Evolutionary conservation across 768 basidiomycete genomes (phyloP).

Genomic region (Mycena indigotica): DNA sequence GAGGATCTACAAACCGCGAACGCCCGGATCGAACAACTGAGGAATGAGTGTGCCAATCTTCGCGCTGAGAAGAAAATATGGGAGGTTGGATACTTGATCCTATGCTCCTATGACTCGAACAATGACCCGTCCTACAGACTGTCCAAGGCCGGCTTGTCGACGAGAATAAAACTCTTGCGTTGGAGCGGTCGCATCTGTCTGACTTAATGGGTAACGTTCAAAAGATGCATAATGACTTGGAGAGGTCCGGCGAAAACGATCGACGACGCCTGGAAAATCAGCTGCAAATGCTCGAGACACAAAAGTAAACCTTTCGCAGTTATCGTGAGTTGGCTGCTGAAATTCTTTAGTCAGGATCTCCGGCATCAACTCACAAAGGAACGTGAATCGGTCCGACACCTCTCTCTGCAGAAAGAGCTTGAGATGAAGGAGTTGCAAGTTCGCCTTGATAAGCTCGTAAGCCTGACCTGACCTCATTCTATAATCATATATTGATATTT

Average conservation of each 20-base stretch:
- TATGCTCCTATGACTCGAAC: not conserved
- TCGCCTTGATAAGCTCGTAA: constrained; percentile 70
- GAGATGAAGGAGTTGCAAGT: constrained; percentile 75
- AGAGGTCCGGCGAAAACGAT: constrained; percentile 82
- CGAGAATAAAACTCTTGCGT: constrained; percentile 78
- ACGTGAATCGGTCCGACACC: constrained; percentile 70
- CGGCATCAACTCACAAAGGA: constrained; percentile 71
- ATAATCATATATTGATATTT: not conserved
- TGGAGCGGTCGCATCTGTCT: constrained; percentile 82
- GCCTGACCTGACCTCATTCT: constrained; percentile 25
- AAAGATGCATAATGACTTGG: constrained; percentile 86
- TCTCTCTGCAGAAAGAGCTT: constrained; percentile 79
- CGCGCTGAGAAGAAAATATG: constrained; percentile 93
- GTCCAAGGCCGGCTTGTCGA: constrained; percentile 80
- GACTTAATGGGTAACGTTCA: constrained; percentile 90
- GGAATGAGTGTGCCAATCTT: constrained; percentile 85
- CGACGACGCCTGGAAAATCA: constrained; percentile 79
- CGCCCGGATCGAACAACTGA: constrained; percentile 69
- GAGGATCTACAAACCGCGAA: constrained; percentile 66
- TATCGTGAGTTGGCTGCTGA: not conserved
- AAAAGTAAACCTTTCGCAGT: constrained; percentile 55
- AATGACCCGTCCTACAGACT: constrained; percentile 47
- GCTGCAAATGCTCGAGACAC: constrained; percentile 73
- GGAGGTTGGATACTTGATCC: constrained; percentile 60
- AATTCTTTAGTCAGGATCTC: constrained; percentile 64